Conservation (phyloP, 305 asterid species). For the Striga hermonthica region DNA sequence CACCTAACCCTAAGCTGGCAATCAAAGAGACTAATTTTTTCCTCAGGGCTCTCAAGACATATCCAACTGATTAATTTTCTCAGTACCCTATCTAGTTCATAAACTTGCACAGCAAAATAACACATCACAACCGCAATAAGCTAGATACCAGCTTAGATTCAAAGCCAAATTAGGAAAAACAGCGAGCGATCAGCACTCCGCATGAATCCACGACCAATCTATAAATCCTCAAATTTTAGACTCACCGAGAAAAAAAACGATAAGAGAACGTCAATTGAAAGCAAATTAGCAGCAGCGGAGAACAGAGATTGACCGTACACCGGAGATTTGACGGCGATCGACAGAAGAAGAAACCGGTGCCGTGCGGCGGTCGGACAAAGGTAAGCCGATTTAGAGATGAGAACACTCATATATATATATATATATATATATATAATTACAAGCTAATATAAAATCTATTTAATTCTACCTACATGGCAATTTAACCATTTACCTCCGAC, state of each 20-base stretch:
- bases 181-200: conserved; percentile 6
- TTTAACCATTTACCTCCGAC: too few species aligned
- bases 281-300: neutral
- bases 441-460: too few species aligned
- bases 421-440: too few species aligned
- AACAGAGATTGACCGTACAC: neutral
- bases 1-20: conserved; percentile 9
- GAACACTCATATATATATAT: neutral
- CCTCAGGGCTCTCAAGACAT: conserved; percentile 10
- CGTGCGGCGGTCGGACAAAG: conserved; percentile 13
- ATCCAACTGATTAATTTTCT: conserved; percentile 22
- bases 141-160: neutral
- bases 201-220: conserved; percentile 19
- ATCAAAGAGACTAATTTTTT: neutral
- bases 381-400: conserved; percentile 21
- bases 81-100: neutral
- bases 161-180: neutral
- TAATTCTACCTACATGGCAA: too few species aligned
- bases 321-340: conserved; percentile 14
- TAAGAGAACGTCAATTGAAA: conserved; percentile 3
- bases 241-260: conserved; percentile 31
- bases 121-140: conserved; percentile 7
- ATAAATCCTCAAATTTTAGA: conserved; percentile 10
- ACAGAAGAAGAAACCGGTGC: conserved; percentile 26
- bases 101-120: conserved; percentile 4